Conservation (phyloP, 1,284 basidiomycete species). For the Pseudozyma thailandica region DNA sequence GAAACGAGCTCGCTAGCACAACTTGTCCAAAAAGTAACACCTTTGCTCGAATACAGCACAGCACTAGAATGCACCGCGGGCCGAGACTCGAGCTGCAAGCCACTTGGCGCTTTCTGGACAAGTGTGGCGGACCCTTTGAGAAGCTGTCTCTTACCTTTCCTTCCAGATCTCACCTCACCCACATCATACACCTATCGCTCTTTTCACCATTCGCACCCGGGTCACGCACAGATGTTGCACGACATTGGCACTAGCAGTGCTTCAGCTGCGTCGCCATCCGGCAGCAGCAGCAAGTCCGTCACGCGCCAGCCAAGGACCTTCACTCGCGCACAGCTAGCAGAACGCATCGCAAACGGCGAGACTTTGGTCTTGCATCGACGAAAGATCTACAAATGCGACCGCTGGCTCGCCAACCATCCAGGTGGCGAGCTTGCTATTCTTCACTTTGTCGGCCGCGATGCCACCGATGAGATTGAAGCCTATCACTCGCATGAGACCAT, state of each 20-base stretch:
- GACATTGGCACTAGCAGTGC: slow-evolving; percentile 11
- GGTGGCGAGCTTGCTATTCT: slow-evolving; percentile 89
- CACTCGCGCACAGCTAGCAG: slow-evolving; percentile 57
- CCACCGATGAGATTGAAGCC: slow-evolving; percentile 91
- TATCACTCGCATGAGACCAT: slow-evolving; percentile 82
- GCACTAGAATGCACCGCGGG: too few relatives aligned
- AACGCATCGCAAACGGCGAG: slow-evolving; percentile 69
- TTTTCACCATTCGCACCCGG: neutral
- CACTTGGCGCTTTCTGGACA: too few relatives aligned
- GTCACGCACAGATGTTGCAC: too few relatives aligned
- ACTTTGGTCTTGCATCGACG: slow-evolving; percentile 82
- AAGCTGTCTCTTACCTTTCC: too few relatives aligned
- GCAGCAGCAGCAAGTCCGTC: slow-evolving; percentile 1
- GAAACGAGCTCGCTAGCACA: too few relatives aligned
- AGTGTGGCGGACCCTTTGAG: too few relatives aligned
- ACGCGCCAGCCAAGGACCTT: slow-evolving; percentile 30
- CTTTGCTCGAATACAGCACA: neutral
- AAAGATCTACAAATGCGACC: slow-evolving; percentile 83
- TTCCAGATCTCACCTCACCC: neutral
- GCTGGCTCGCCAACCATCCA: slow-evolving; percentile 85
- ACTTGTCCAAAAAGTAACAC: slow-evolving; percentile 4
- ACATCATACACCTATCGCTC: neutral
- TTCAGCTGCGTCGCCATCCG: slow-evolving; percentile 2
- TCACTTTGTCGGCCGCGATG: slow-evolving; percentile 95
- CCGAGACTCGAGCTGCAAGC: too few relatives aligned